Base-by-base conservation (phyloP, 192 early-diverging fungal species). In the Coemansia sp. region DNA sequence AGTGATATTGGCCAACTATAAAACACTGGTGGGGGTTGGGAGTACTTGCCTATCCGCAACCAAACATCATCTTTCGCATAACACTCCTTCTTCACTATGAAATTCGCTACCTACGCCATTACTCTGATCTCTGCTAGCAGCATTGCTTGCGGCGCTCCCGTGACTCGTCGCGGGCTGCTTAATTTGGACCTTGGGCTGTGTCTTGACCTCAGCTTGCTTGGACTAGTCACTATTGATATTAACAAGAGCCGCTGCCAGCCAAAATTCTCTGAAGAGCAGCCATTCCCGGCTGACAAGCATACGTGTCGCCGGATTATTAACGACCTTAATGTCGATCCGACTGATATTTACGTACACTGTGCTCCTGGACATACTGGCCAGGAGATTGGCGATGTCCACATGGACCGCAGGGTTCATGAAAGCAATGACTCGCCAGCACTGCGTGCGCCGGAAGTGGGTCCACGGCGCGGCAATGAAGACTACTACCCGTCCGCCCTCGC, bases 111-210 rank as follows among this genome's bases (percentile, higher is more conserved):
- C 67, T 65, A 59, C 59, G 37, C 61, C 30, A 27, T 68, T 43
- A 35, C 61, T 37, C 38, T 61, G 24, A 44, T 61, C 52, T 64
- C 74, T 24, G 50, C 41, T 12, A 59, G 27, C n/a, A 62, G 63
- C 45, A 41, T n/a, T 35, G 52, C 37, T 6, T 47, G 20, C 3
- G 62, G 44, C 0, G 62, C 56, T 3, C 68, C 64, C 1, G 38
- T 76, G 11, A 38, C 59, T 18, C 67, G 62, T 1, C 74, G 74
- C 40, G 74, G 69, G 0, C 45, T 76, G 1, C 49, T 76, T 61
- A 65, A 76, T 37, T 56, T 76, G 30, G 74, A 76, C 62, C 69
- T 76, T n/a, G 65, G 69, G 16, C 65, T 71, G 18, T 76, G 74
- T 43, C 68, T 66, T 4, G 69, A 67, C 32, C 69, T 76, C 43